These are phyloP conservation scores for Aspergillus bertholletiae DNA, from an alignment of 495 filamentous ascomycete genomes.

Conservation along the genomic window DNA sequence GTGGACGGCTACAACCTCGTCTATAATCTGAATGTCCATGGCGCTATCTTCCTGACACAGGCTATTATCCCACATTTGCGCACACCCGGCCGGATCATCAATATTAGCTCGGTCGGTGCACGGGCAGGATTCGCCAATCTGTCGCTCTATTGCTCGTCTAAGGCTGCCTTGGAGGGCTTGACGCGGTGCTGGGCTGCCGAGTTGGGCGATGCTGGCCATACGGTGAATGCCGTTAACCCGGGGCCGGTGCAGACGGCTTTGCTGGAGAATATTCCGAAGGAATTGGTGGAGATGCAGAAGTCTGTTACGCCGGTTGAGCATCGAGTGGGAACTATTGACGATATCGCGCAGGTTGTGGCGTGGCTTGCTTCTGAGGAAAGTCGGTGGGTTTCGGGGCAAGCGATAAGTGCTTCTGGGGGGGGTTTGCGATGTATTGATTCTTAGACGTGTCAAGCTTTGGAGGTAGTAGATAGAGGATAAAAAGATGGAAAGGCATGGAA, in stretches of 20 bases:
- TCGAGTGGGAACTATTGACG: constrained; percentile 51
- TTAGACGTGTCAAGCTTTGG: background rate
- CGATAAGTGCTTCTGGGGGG: constrained; percentile 56
- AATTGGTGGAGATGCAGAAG: constrained; percentile 32
- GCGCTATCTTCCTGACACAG: constrained; percentile 35
- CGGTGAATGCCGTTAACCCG: constrained; percentile 41
- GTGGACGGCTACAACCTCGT: background rate
- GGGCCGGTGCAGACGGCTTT: constrained; percentile 40
- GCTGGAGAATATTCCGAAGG: constrained; percentile 29
- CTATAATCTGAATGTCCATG: constrained; percentile 34
- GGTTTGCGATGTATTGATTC: constrained; percentile 9
- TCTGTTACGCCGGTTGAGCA: constrained; percentile 38
- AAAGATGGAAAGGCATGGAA: no score
- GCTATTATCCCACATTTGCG: constrained; percentile 46
- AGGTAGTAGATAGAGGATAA: no score
- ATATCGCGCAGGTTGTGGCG: constrained; percentile 53
- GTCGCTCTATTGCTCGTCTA: constrained; percentile 39
- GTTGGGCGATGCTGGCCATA: constrained; percentile 36
- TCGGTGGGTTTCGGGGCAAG: constrained; percentile 58
- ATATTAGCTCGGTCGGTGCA: constrained; percentile 47
- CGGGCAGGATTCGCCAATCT: constrained; percentile 34
- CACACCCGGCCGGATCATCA: constrained; percentile 49
- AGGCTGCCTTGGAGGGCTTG: constrained; percentile 45
- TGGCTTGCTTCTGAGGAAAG: constrained; percentile 48
- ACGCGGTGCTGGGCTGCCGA: constrained; percentile 41